Percentiles rank a stretch among this genome's conserved stretches.
Conservation (phyloP, 768 basidiomycete species). For the Tricholoma matsutake region DNA sequence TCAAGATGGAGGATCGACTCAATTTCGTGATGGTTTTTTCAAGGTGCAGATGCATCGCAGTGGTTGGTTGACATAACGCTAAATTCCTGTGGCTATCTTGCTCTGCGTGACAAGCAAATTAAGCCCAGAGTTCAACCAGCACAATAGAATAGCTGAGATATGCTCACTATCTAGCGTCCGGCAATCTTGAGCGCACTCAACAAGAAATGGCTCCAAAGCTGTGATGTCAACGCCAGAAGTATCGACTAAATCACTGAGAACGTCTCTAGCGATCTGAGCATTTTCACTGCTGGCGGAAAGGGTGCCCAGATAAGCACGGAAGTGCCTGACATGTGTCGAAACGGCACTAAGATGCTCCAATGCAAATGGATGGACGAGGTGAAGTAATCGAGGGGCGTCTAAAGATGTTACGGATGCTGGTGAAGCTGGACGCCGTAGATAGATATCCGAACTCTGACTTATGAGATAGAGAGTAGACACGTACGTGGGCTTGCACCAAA, state of each 20-base stretch:
- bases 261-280: constrained; percentile 59
- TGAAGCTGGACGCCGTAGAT: constrained; percentile 1
- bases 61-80: constrained; percentile 56
- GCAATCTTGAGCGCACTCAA: constrained; percentile 32
- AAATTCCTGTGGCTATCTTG: constrained; percentile 51
- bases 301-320: constrained; percentile 50
- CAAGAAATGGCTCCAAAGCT: constrained; percentile 46
- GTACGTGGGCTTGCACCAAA: constrained; percentile 1
- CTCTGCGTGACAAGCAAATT: constrained; percentile 29
- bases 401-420: constrained; percentile 13
- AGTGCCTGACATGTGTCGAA: constrained; percentile 54
- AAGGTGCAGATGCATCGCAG: constrained; percentile 41
- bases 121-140: constrained; percentile 3
- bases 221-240: constrained; percentile 62
- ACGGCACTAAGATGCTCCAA: constrained; percentile 49
- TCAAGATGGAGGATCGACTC: constrained; percentile 45
- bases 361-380: constrained; percentile 60
- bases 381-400: constrained; percentile 46
- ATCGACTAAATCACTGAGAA: constrained; percentile 60
- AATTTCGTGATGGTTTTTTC: constrained; percentile 45
- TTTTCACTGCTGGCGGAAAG: constrained; percentile 58
- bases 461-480: background rate
- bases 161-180: constrained; percentile 33
- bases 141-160: background rate
- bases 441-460: background rate